These are phyloP conservation scores for Saccharum officinarum DNA, from an alignment of 176 grass and related monocot species.

Conservation along the genomic window DNA sequence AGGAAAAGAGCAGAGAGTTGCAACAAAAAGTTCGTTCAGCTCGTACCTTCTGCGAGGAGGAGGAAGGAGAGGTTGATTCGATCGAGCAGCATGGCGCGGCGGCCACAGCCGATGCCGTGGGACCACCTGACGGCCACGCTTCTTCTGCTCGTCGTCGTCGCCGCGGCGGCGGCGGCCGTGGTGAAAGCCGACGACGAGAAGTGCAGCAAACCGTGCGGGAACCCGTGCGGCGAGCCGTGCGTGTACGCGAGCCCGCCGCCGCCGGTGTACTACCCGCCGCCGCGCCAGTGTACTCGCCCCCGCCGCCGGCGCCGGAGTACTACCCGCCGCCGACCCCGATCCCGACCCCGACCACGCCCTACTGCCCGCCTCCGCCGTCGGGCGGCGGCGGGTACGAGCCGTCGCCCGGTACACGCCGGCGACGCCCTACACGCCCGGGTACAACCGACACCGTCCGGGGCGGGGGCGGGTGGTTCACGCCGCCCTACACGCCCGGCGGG, in stretches of 20 bases:
- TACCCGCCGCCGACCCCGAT: constrained; percentile 5
- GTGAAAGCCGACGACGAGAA: constrained; percentile 30
- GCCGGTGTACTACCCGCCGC: constrained; percentile 35
- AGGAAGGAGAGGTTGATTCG: neutral
- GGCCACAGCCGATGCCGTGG: neutral
- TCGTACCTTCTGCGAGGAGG: neutral
- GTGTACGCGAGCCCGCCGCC: constrained; percentile 58
- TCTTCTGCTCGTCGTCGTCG: neutral
- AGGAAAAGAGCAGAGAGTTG: no score
- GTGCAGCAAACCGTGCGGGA: constrained; percentile 58
- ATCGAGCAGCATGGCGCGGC: constrained; percentile 25
- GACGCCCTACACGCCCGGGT: constrained; percentile 34
- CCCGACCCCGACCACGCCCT: neutral
- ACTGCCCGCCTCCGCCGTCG: constrained; percentile 56
- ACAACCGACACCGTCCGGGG: constrained; percentile 23
- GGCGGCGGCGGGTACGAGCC: constrained; percentile 31
- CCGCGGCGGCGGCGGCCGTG: neutral
- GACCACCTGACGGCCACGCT: neutral
- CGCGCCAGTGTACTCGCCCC: constrained; percentile 31
- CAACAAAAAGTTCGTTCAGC: neutral
- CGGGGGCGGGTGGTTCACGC: constrained; percentile 34
- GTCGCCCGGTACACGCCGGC: constrained; percentile 29
- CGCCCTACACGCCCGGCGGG: constrained; percentile 46
- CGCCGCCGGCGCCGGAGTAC: constrained; percentile 23
- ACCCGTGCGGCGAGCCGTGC: constrained; percentile 43